Evolutionary conservation across 768 basidiomycete species (phyloP), one percentile per base, ranked within the genome.

Genomic region (Polyporus arcularius): DNA sequence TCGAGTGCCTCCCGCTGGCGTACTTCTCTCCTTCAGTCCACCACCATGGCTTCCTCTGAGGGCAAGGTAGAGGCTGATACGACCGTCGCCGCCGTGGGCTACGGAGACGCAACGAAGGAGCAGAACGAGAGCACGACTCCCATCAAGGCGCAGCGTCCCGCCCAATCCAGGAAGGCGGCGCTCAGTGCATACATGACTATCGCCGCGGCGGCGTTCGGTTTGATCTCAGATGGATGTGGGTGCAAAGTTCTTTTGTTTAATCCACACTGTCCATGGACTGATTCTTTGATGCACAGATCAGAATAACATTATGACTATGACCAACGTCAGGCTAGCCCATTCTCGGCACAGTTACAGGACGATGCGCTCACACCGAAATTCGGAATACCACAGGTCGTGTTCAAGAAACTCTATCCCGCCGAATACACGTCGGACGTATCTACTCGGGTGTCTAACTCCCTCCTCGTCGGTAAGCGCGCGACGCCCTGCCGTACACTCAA

Each of bases 221-320:
- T 89, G 39, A 85, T 89, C 65, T 64, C 64, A 57, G 69, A 73
- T 66, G 69, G 71, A 42, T 73, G 71, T 70, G 52, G 50, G 71
- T 68, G 40, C 39, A 32, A 51, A 26, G 6, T 21, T 31, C 21
- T 26, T 47, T 30, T 30, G 45, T 11, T 30, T 28, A 30, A 21
- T 41, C 26, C 50, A 21, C 9, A 41, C 16, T 28, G 12, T 12
- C 45, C 40, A 45, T 50, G 46, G 5, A 48, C 18, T 30, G 39
- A 55, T 54, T 48, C 40, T 40, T 16, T 52, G 28, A 31, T 39
- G 31, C 63, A 45, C 66, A 87, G 85, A 88, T 68, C 85, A 89
- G 69, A 89, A 88, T 70, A 87, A 85, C 65, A 72, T 88, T 30
- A 86, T 88, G 86, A 86, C 86, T 0, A 83, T 88, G 84, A 70